Base-by-base conservation (phyloP, 352 stramenopile species). In the Phytophthora palmivora region DNA sequence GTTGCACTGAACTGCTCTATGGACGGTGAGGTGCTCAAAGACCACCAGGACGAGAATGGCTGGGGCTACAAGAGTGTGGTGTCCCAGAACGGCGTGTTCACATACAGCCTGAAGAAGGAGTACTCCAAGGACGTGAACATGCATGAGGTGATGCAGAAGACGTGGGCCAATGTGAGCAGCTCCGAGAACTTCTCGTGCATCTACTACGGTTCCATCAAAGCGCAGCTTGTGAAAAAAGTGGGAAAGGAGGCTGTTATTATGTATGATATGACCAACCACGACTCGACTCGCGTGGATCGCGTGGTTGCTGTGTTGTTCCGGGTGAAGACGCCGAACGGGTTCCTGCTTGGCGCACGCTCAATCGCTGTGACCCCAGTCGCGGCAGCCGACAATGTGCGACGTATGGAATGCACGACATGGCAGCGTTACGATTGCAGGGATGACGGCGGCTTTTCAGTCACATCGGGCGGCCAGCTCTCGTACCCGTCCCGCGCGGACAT, bases 1-100 rank as follows among this genome's bases (percentile, higher is more conserved):
- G 12, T 56, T 14, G 57, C 63, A 14, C 19, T 72, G 4, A 62
- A 70, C 36, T 72, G 59, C 46, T 51, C 62, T 4, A 58, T 72
- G 62, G 62, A 72, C 18, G 67, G 67, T 18, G 52, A 72, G 24
- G 62, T 76, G 32, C 67, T 76, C 30, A 69, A 62, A 30, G 44
- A 77, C 21, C 55, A 63, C 39, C 58, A 74, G 41, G 59, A 73
- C 39, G 52, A 70, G 12, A 15, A 57, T n/a, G 70, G 66, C 39
- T 79, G 70, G 70, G 24, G 53, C 3, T 79, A 76, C 66, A 73
- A 72, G 53, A 79, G 66, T 12, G 43, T 62, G 22, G 57, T 63
- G 19, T 60, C 58, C 6, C 33, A 47, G 18, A 46, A 74, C 39
- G 61, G 66, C 32, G 15, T 70, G 12, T 73, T 76, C 54, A 63